Evolutionary conservation across 140 eudicot species (phyloP), one percentile per base, ranked within the genome.

Genomic region (Flaveria floridana): DNA sequence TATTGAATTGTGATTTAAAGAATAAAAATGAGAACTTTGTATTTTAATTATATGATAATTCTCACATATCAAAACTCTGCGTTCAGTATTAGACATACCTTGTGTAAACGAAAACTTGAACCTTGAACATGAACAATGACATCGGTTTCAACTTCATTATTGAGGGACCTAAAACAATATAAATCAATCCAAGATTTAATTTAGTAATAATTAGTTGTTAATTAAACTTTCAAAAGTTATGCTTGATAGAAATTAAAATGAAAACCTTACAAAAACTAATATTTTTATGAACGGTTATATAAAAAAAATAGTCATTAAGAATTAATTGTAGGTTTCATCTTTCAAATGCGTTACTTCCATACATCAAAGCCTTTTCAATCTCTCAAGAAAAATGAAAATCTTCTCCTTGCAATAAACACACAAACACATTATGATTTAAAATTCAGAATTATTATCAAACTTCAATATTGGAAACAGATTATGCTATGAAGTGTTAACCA

Each of bases 71-170:
- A 10, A 1, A 48, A 48, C 53, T 12, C 53, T 12, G 53, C 2
- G 53, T 13, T 5, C n/a, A 10, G 0, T 13, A 30, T 64, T n/a
- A 30, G 23, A 28, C 56, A 64, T 71, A 92, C 96, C 97, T 89
- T 92, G 73, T 92, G 97, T 67, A 89, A 73, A 69, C 76, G 81
- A 76, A 92, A 89, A 71, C 71, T 65, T 12, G 91, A 68, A 58
- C 57, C 91, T 74, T 82, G 86, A 67, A 92, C 87, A 56, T 62
- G 84, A 41, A 92, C 75, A 42, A 78, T 75, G 71, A 89, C 97
- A 81, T 92, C 82, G 20, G 96, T 73, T 20, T 84, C 87, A 61
- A 66, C 71, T 50, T 76, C 68, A 69, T 80, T 68, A 42, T 25
- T 75, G 10, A 74, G 72, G 16, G 84, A 68, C 84, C 84, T 80